phyloP scores from a whole-genome alignment of 1,284 basidiomycete genomes.

The Pseudozyma thailandica region DNA sequence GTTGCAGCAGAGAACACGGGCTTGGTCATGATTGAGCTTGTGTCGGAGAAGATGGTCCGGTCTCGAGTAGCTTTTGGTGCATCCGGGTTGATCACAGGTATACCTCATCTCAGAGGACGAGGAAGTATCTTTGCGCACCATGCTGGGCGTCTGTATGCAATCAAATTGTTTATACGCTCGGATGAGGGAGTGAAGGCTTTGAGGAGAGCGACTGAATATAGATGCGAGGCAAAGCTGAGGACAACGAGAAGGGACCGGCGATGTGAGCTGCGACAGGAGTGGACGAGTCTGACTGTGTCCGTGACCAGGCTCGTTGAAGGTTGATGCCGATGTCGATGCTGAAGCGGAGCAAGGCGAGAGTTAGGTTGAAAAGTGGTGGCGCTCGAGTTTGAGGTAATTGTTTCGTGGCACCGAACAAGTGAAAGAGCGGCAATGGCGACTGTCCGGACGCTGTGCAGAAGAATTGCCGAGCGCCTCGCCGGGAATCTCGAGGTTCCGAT shows the following conservation, averaged over 20 bases:
- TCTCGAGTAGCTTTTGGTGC: conserved; percentile 54
- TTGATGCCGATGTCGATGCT: not conserved
- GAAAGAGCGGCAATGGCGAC: not conserved
- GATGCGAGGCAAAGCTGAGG: too few relatives aligned
- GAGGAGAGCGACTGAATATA: too few relatives aligned
- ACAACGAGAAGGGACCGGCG: not conserved
- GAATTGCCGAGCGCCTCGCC: too few relatives aligned
- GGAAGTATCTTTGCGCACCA: conserved; percentile 38
- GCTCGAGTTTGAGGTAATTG: not conserved
- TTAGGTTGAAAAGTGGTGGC: not conserved
- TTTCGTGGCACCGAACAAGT: not conserved
- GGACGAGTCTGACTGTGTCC: too few relatives aligned
- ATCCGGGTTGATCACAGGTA: conserved; percentile 51
- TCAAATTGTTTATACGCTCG: too few relatives aligned
- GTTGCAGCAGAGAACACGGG: conserved; percentile 46
- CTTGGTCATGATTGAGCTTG: conserved; percentile 58
- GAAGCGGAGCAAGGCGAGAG: not conserved
- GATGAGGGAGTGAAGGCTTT: too few relatives aligned
- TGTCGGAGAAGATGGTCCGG: conserved; percentile 56
- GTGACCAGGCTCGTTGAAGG: too few relatives aligned
- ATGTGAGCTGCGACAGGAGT: not conserved
- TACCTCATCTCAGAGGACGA: conserved; percentile 50
- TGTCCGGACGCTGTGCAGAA: not conserved
- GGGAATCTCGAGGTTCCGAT: too few relatives aligned
- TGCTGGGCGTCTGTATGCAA: not conserved